Percentiles rank a stretch among this genome's conserved stretches.
Conservation (phyloP, 2,329 filamentous ascomycete genomes). For the Cladosporium sp. region DNA sequence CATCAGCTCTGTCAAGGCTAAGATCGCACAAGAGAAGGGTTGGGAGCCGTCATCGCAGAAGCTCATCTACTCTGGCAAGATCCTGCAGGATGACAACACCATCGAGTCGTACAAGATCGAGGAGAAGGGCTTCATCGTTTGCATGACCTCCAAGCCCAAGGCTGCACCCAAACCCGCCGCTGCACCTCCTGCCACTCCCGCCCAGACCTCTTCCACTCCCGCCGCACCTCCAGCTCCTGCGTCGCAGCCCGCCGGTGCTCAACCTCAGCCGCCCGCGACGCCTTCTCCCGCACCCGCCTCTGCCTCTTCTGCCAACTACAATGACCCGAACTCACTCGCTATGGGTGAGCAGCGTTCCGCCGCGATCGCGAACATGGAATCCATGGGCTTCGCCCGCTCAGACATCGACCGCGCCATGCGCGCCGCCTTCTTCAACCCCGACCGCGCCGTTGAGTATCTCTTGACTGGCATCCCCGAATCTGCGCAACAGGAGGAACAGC, state of each 20-base stretch:
- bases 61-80: constrained; percentile 99
- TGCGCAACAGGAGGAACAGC: constrained; percentile 64
- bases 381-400: constrained; percentile 86
- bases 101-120: constrained; percentile 97
- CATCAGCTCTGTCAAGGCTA: constrained; percentile 84
- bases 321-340: constrained; percentile 74
- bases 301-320: constrained; percentile 43
- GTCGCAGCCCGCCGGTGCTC: constrained; percentile 48
- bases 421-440: constrained; percentile 93
- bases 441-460: constrained; percentile 94
- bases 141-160: constrained; percentile 96
- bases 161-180: constrained; percentile 41
- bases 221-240: constrained; percentile 47
- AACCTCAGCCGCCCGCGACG: constrained; percentile 46
- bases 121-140: constrained; percentile 98
- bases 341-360: constrained; percentile 76
- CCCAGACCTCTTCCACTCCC: constrained; percentile 32
- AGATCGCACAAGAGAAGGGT: constrained; percentile 85
- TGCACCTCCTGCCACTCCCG: constrained; percentile 53
- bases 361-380: constrained; percentile 88
- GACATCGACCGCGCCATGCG: constrained; percentile 93
- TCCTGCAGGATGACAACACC: constrained; percentile 94
- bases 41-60: constrained; percentile 89
- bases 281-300: constrained; percentile 43
- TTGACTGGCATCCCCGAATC: constrained; percentile 87